These are phyloP conservation scores for Plasmopara halstedii DNA, from an alignment of 352 stramenopile genomes.

Conservation along the genomic window DNA sequence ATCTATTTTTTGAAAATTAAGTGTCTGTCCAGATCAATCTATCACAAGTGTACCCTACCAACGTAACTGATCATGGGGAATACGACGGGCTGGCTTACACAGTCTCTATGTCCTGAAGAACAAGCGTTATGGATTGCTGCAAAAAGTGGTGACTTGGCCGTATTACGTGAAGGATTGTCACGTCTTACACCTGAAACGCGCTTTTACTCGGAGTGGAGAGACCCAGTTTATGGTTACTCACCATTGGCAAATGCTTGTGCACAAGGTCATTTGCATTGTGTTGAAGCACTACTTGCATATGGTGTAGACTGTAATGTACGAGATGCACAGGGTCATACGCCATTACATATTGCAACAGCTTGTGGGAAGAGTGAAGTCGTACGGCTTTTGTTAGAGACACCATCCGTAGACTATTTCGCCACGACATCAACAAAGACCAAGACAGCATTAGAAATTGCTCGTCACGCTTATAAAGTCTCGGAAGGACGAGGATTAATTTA, in stretches of 20 bases:
- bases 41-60: neutral
- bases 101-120: slow-evolving; percentile 64
- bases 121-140: slow-evolving; percentile 70
- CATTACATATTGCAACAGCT: slow-evolving; percentile 54
- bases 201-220: slow-evolving; percentile 62
- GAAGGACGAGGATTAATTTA: slow-evolving; percentile 33
- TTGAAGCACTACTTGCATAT: slow-evolving; percentile 38
- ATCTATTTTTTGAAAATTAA: neutral
- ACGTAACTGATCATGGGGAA: slow-evolving; percentile 45
- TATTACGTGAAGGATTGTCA: slow-evolving; percentile 40
- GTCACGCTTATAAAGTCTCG: slow-evolving; percentile 36
- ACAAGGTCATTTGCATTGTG: slow-evolving; percentile 58
- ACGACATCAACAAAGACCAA: slow-evolving; percentile 45
- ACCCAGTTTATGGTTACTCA: slow-evolving; percentile 55
- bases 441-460: slow-evolving; percentile 64
- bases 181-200: slow-evolving; percentile 50
- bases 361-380: slow-evolving; percentile 66
- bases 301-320: slow-evolving; percentile 51
- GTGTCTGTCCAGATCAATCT: neutral
- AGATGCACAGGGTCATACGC: slow-evolving; percentile 54
- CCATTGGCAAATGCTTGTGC: slow-evolving; percentile 55
- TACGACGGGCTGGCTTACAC: slow-evolving; percentile 60
- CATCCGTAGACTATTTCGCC: slow-evolving; percentile 41
- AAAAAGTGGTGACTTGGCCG: slow-evolving; percentile 54
- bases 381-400: slow-evolving; percentile 45